phyloP scores from a whole-genome alignment of 164 flowering plant species.

The Cinnamomum micranthum region DNA sequence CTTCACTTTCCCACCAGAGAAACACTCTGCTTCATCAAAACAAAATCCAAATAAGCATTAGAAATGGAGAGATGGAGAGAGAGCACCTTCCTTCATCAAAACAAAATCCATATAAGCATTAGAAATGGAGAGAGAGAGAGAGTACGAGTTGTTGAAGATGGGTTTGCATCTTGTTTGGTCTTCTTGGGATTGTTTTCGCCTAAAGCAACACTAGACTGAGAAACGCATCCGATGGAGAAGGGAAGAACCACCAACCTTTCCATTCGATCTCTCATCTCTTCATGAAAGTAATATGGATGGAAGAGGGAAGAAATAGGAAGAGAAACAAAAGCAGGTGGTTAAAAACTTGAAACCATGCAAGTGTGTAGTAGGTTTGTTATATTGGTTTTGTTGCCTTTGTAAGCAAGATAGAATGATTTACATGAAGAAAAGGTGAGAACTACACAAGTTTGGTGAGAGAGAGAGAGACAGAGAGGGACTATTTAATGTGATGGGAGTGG shows the following conservation, averaged over 20 bases:
- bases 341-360: slow-evolving; percentile 12
- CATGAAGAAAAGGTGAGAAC: slow-evolving; percentile 15
- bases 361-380: slow-evolving; percentile 28
- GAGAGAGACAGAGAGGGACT: slow-evolving; percentile 9
- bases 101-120: neutral
- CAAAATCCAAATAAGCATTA: neutral
- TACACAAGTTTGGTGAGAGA: slow-evolving; percentile 35
- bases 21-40: slow-evolving; percentile 32
- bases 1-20: slow-evolving; percentile 46
- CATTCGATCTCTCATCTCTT: slow-evolving; percentile 51
- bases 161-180: slow-evolving; percentile 25
- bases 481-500: slow-evolving; percentile 25
- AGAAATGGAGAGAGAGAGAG: slow-evolving; percentile 7
- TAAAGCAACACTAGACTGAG: slow-evolving; percentile 44
- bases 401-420: slow-evolving; percentile 43
- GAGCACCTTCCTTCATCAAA: slow-evolving; percentile 31
- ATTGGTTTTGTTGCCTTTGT: slow-evolving; percentile 35
- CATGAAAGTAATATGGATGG: slow-evolving; percentile 3
- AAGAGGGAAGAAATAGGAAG: slow-evolving; percentile 1
- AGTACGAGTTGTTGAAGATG: slow-evolving; percentile 21
- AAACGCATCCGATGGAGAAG: slow-evolving; percentile 58
- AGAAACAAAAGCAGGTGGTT: slow-evolving; percentile 11
- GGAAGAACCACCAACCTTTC: slow-evolving; percentile 68
- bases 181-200: slow-evolving; percentile 24
- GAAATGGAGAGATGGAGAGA: no score